A percentile compares a stretch with the other conserved stretches of the same genome.
These are phyloP conservation scores for Hypoxylon sp. DNA, from an alignment of 2,329 filamentous ascomycete genomes.

Conservation along the genomic window DNA sequence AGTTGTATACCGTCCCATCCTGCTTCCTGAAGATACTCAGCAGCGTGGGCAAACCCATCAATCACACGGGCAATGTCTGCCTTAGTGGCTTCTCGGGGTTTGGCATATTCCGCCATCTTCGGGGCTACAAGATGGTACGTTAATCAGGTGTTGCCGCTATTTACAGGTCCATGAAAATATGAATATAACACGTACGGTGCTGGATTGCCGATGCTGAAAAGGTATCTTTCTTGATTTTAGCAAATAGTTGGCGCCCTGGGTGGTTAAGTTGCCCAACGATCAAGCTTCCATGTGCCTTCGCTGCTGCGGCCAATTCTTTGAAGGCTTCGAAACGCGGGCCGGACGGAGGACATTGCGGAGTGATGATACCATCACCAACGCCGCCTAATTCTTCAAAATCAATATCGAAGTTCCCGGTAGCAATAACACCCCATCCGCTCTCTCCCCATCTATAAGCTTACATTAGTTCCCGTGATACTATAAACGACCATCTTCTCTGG, in stretches of 20 bases:
- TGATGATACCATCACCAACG: slow-evolving; percentile 72
- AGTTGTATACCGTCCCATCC: slow-evolving; percentile 70
- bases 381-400: slow-evolving; percentile 72
- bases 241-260: slow-evolving; percentile 69
- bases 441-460: slow-evolving; percentile 67
- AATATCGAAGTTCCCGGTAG: slow-evolving; percentile 76
- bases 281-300: slow-evolving; percentile 72
- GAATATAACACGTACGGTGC: slow-evolving; percentile 45
- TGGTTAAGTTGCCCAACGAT: slow-evolving; percentile 75
- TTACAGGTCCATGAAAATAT: not conserved
- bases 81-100: slow-evolving; percentile 67
- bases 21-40: slow-evolving; percentile 72
- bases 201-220: slow-evolving; percentile 61
- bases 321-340: slow-evolving; percentile 75
- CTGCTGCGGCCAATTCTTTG: slow-evolving; percentile 66
- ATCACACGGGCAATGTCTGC: slow-evolving; percentile 71
- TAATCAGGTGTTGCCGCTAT: slow-evolving; percentile 11
- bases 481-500: slow-evolving; percentile 42
- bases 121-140: slow-evolving; percentile 9
- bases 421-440: slow-evolving; percentile 68
- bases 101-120: slow-evolving; percentile 56
- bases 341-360: slow-evolving; percentile 63
- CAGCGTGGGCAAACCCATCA: slow-evolving; percentile 72
- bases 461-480: slow-evolving; percentile 5
- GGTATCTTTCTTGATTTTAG: slow-evolving; percentile 55